Evolutionary conservation across 2,329 filamentous ascomycete species (phyloP).

Genomic region (Fusarium bulbicola): DNA sequence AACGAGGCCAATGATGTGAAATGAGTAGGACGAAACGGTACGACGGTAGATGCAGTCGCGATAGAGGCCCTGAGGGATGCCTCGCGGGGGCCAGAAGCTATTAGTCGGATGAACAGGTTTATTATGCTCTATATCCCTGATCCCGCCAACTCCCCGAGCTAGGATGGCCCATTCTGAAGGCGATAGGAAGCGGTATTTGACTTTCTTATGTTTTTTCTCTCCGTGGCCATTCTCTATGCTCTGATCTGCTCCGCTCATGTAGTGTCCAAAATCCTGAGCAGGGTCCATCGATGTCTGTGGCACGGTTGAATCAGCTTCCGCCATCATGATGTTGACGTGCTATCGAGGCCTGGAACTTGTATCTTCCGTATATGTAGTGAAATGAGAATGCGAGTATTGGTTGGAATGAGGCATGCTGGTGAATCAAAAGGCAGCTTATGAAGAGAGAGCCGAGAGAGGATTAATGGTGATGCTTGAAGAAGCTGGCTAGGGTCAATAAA

Average conservation of each 20-base stretch:
- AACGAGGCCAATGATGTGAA: constrained; percentile 53
- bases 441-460: not conserved
- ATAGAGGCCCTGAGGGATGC: constrained; percentile 60
- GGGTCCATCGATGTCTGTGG: not conserved
- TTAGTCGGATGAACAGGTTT: constrained; percentile 53
- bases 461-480: not conserved
- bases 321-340: not conserved
- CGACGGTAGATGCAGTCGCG: constrained; percentile 57
- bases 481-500: not conserved
- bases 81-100: constrained; percentile 57
- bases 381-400: not conserved
- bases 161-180: constrained; percentile 57
- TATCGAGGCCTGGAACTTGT: not conserved
- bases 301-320: not conserved
- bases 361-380: not conserved
- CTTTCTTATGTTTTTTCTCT: not conserved
- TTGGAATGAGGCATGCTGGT: not conserved
- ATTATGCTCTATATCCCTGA: constrained; percentile 56
- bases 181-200: constrained; percentile 52
- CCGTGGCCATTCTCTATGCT: not conserved
- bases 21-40: constrained; percentile 55
- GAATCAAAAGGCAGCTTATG: not conserved
- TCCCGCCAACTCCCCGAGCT: constrained; percentile 58
- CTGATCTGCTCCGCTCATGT: not conserved
- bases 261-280: not conserved